Percentiles rank a stretch among this genome's conserved stretches.
phyloP scores from a whole-genome alignment of 176 grass and related monocot genomes.

The Musa beccarii region DNA sequence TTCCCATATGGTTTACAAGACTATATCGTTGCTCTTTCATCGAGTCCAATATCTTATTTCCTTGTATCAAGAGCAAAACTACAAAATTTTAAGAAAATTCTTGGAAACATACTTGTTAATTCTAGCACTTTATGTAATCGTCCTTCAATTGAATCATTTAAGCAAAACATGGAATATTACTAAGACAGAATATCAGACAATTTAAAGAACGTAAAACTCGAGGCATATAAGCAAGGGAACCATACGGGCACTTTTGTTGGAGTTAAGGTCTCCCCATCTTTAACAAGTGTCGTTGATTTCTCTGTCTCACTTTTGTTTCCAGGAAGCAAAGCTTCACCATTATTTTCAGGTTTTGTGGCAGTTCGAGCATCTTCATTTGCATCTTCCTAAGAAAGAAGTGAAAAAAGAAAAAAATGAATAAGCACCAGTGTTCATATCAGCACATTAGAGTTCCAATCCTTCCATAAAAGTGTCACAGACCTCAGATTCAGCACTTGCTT shows the following conservation, averaged over 20 bases:
- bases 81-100: too few relatives aligned
- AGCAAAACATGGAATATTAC: too few relatives aligned
- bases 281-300: slow-evolving; percentile 22
- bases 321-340: slow-evolving; percentile 5
- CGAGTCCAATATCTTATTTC: too few relatives aligned
- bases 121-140: too few relatives aligned
- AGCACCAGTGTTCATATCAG: slow-evolving; percentile 23
- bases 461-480: slow-evolving; percentile 28
- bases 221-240: background rate
- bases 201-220: background rate
- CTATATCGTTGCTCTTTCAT: too few relatives aligned
- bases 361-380: slow-evolving; percentile 15
- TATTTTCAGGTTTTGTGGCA: slow-evolving; percentile 22
- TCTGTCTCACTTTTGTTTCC: slow-evolving; percentile 36
- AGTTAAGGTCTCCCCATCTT: slow-evolving; percentile 10
- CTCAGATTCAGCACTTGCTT: slow-evolving; percentile 46
- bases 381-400: slow-evolving; percentile 22
- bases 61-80: too few relatives aligned
- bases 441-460: background rate
- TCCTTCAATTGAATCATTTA: too few relatives aligned
- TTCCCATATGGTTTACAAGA: too few relatives aligned
- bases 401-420: background rate
- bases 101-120: too few relatives aligned
- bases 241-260: background rate
- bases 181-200: too few relatives aligned